Conservation (phyloP, 345 rosid species). For the Arabidopsis suecica region DNA sequence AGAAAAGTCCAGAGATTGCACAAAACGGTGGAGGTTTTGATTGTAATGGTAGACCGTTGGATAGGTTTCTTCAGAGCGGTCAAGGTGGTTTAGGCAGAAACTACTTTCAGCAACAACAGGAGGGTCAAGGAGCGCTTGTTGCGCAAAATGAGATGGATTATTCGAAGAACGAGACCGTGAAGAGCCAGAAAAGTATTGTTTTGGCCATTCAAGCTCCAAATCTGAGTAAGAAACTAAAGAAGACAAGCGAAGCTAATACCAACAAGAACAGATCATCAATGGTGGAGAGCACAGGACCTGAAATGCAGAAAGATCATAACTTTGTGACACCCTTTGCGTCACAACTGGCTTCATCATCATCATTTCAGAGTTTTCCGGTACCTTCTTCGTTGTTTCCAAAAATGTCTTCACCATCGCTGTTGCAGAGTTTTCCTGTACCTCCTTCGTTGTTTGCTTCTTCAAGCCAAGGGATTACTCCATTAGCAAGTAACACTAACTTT, state of each 20-base stretch:
- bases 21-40: slow-evolving; percentile 11
- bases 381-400: slow-evolving; percentile 27
- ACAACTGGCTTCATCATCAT: slow-evolving; percentile 10
- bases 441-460: slow-evolving; percentile 35
- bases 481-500: slow-evolving; percentile 35
- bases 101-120: slow-evolving; percentile 25
- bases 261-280: slow-evolving; percentile 11
- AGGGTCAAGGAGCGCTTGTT: slow-evolving; percentile 10
- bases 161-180: slow-evolving; percentile 1
- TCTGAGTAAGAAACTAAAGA: slow-evolving; percentile 27
- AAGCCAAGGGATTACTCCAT: slow-evolving; percentile 24
- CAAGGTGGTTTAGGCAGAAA: slow-evolving; percentile 20
- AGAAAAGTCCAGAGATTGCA: neutral
- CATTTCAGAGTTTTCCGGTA: slow-evolving; percentile 30
- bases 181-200: slow-evolving; percentile 35
- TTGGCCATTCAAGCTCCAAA: slow-evolving; percentile 42
- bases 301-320: slow-evolving; percentile 26
- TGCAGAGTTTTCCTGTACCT: slow-evolving; percentile 18
- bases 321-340: slow-evolving; percentile 30
- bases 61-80: slow-evolving; percentile 5
- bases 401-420: slow-evolving; percentile 10
- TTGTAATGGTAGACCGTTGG: slow-evolving; percentile 16
- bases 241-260: slow-evolving; percentile 25
- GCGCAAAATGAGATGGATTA: slow-evolving; percentile 2
- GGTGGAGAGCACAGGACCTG: slow-evolving; percentile 17